Conservation (phyloP, 1,284 basidiomycete genomes). For the Veloporphyrellus conicus region DNA sequence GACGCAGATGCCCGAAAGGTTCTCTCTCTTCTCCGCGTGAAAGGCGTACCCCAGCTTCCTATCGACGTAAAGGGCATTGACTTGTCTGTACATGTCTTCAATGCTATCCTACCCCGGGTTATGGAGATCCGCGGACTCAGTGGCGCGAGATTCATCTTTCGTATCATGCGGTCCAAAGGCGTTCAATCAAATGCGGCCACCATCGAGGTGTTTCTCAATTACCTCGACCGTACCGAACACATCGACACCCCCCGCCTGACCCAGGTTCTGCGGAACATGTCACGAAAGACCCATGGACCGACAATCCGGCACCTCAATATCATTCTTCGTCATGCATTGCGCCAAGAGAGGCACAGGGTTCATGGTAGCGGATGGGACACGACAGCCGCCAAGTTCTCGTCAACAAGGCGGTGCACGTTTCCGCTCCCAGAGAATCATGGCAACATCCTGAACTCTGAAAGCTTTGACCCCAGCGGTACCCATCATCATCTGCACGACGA, state of each 20-base stretch:
- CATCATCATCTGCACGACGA: constrained; percentile 36
- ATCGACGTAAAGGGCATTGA: constrained; percentile 35
- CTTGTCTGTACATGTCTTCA: constrained; percentile 53
- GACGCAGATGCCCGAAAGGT: constrained; percentile 20
- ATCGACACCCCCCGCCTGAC: constrained; percentile 44
- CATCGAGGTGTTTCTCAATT: constrained; percentile 48
- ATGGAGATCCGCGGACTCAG: constrained; percentile 46
- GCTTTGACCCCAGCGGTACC: constrained; percentile 50
- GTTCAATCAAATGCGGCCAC: constrained; percentile 52
- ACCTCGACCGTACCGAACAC: constrained; percentile 43
- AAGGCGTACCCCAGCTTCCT: constrained; percentile 20
- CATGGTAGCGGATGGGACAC: constrained; percentile 51
- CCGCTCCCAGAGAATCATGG: constrained; percentile 18
- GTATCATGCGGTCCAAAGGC: constrained; percentile 49
- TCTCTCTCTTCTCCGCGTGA: constrained; percentile 26
- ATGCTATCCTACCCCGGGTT: constrained; percentile 51
- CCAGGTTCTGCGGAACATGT: constrained; percentile 43
- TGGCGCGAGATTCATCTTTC: constrained; percentile 43
- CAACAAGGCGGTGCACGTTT: constrained; percentile 21
- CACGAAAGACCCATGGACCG: constrained; percentile 37
- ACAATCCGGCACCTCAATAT: constrained; percentile 49
- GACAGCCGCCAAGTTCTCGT: constrained; percentile 39
- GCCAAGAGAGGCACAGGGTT: constrained; percentile 42
- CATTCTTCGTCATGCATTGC: constrained; percentile 47
- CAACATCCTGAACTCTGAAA: constrained; percentile 29